A percentile compares a stretch with the other conserved stretches of the same genome.
phyloP scores from a whole-genome alignment of 192 early-diverging fungal genomes.

The Globomyces pollinis-pini region DNA sequence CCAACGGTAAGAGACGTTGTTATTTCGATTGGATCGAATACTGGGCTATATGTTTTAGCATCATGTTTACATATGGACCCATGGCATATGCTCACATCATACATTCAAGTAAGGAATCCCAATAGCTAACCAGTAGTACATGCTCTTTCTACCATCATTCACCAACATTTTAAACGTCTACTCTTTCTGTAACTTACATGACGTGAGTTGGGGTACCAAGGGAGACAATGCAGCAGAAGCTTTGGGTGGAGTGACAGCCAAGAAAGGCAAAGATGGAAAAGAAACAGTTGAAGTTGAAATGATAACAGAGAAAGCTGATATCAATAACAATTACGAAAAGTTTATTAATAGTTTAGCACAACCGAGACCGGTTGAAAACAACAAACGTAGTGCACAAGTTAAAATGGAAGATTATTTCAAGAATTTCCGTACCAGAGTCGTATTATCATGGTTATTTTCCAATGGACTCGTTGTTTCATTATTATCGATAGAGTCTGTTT shows the following conservation, averaged over 20 bases:
- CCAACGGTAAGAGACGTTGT: constrained; percentile 45
- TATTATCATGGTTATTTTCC: constrained; percentile 81
- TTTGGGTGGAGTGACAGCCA: constrained; percentile 70
- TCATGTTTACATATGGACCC: constrained; percentile 62
- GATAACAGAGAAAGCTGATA: constrained; percentile 65
- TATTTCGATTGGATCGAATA: constrained; percentile 55
- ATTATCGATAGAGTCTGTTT: constrained; percentile 47
- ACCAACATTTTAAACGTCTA: constrained; percentile 89
- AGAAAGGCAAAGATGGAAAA: constrained; percentile 61
- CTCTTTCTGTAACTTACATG: constrained; percentile 76
- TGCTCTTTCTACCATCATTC: constrained; percentile 75
- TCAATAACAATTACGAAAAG: constrained; percentile 78
- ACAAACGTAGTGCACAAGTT: constrained; percentile 66
- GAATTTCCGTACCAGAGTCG: constrained; percentile 73
- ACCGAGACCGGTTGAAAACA: constrained; percentile 37
- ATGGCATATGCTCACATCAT: constrained; percentile 70
- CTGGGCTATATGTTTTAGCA: constrained; percentile 58
- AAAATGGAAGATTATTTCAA: constrained; percentile 88
- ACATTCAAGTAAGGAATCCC: too few species aligned
- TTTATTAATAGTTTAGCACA: constrained; percentile 57
- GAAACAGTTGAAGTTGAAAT: constrained; percentile 67
- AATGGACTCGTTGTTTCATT: constrained; percentile 67
- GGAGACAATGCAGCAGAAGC: constrained; percentile 70
- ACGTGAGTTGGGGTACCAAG: constrained; percentile 95
- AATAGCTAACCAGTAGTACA: too few species aligned